phyloP scores from a whole-genome alignment of 176 grass and related monocot genomes.

The Rhynchospora breviuscula region DNA sequence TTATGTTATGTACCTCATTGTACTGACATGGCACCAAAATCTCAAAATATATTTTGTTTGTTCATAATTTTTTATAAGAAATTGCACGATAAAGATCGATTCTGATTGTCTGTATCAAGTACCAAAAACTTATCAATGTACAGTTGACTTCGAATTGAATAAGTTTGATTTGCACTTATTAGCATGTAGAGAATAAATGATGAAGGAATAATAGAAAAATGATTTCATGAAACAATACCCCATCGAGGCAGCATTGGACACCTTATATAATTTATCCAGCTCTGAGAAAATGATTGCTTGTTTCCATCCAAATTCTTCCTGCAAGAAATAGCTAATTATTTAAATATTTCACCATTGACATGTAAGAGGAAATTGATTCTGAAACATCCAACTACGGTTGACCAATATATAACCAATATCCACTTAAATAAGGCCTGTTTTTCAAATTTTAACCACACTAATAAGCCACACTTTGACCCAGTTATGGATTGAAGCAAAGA shows the following conservation, averaged over 20 bases:
- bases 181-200: conserved; percentile 93
- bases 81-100: too few species aligned
- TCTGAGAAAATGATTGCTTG: conserved; percentile 81
- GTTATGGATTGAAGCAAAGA: neutral
- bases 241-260: conserved; percentile 59
- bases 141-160: conserved; percentile 57
- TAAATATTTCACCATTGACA: neutral
- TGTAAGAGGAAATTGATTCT: neutral
- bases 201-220: conserved; percentile 85
- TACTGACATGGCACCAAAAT: too few species aligned
- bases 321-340: neutral
- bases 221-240: conserved; percentile 94
- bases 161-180: conserved; percentile 84
- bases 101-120: neutral
- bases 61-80: too few species aligned
- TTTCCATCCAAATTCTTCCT: conserved; percentile 85
- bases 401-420: neutral
- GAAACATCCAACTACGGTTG: neutral
- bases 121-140: conserved; percentile 44
- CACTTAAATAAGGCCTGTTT: neutral
- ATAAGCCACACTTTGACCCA: neutral
- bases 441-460: neutral
- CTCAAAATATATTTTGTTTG: too few species aligned
- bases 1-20: too few species aligned
- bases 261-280: conserved; percentile 54